Conservation (phyloP, 2,329 filamentous ascomycete genomes). For the Periconia digitata region DNA sequence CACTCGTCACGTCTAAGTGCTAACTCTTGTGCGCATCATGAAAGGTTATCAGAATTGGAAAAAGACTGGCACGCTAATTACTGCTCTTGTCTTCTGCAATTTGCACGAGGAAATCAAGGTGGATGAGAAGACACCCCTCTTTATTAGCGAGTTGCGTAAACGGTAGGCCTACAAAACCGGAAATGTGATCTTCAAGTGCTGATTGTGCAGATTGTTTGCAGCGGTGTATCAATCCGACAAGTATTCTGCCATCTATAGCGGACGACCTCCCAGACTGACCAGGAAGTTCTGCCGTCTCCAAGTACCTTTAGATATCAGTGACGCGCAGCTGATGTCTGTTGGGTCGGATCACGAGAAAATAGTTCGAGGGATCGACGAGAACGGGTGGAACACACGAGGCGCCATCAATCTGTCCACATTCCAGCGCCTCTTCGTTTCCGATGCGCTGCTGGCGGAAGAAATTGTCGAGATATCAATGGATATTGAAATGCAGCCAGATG, state of each 20-base stretch:
- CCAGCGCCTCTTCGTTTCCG: conserved; percentile 49
- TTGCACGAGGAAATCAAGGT: conserved; percentile 38
- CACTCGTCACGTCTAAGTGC: background rate
- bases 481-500: conserved; percentile 24
- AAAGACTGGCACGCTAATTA: conserved; percentile 31
- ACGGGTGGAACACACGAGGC: conserved; percentile 57
- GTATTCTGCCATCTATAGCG: conserved; percentile 54
- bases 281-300: conserved; percentile 58
- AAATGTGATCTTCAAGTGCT: background rate
- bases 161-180: conserved; percentile 2
- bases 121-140: conserved; percentile 38
- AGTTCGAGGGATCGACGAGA: conserved; percentile 46
- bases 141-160: conserved; percentile 39
- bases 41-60: conserved; percentile 34
- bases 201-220: conserved; percentile 22
- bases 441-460: conserved; percentile 58
- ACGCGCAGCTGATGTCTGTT: conserved; percentile 52
- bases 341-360: conserved; percentile 45
- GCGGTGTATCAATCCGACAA: conserved; percentile 50
- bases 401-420: conserved; percentile 50
- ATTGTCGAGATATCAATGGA: conserved; percentile 60
- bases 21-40: background rate
- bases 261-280: conserved; percentile 56
- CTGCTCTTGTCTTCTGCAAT: conserved; percentile 40
- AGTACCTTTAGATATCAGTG: conserved; percentile 57